Evolutionary conservation across 228 moss, liverwort and hornwort genomes (phyloP), one percentile per base, ranked within the genome.

Genomic region (Sphagnum magellanicum): DNA sequence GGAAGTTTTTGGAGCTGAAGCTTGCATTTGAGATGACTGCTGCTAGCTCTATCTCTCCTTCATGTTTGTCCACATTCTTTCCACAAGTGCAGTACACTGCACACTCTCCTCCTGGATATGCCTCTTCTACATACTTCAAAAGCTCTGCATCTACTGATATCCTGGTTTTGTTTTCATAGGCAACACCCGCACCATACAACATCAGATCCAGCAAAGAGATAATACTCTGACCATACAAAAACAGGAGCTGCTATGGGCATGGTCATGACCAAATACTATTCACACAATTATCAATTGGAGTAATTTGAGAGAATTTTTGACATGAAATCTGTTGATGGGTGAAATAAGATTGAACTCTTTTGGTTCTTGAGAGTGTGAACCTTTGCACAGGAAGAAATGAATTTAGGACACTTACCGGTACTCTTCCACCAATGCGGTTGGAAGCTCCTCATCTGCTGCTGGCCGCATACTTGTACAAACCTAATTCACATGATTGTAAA

Each of bases 81-180:
- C 89, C 98, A 58, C 71, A 60, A 49, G 92, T 98, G 70, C 94
- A 93, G 49, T 98, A 98, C 49, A 98, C 98, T 49, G 94, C 77
- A 65, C 92, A 92, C 67, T 88, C 85, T 49, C 98, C 98, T 81
- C 81, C 85, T 53, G 87, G 90, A 78, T 90, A 98, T 16, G 92
- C 90, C 53, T 88, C 90, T 74, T 90, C 98, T 49, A 98, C 90
- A 63, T 98, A 98, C 76, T 87, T 93, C 73, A 93, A 53, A 72
- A 98, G 84, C 51, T 90, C 94, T 60, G 79, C 81, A 73, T 98
- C 98, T 60, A 94, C 80, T 61, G 87, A 79, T 32, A 79, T 77
- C 63, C 98, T 98, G 86, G 67, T 78, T 9, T 32, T 32, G 32
- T 32, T 32, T 32, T 32, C 32, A 3, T 32, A 50, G 57, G 17